Conservation (phyloP, 192 early-diverging fungal genomes). For the Backusella tuberculispora region DNA sequence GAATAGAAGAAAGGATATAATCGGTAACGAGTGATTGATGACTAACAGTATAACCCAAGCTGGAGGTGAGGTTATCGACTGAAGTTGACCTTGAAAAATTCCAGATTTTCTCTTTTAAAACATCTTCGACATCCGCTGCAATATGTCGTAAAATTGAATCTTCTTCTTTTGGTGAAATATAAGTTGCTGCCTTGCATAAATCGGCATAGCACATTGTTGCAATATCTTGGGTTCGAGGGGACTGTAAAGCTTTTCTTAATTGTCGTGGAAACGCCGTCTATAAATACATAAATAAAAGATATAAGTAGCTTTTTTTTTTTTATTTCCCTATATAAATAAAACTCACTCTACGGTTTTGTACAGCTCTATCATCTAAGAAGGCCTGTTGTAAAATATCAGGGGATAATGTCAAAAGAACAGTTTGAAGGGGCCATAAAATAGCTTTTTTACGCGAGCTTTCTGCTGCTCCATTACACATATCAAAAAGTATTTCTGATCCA, state of each 20-base stretch:
- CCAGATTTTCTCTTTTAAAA: conserved; percentile 57
- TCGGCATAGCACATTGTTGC: conserved; percentile 72
- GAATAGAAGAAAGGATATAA: conserved; percentile 69
- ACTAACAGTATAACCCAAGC: conserved; percentile 64
- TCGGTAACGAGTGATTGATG: conserved; percentile 68
- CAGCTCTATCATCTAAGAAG: conserved; percentile 46
- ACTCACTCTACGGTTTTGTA: background rate
- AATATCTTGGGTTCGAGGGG: conserved; percentile 59
- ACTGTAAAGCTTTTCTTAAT: conserved; percentile 56
- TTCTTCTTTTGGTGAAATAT: conserved; percentile 59
- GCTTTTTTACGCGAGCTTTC: conserved; percentile 63
- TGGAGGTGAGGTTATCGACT: background rate
- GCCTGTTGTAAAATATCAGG: conserved; percentile 78
- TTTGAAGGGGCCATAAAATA: conserved; percentile 84
- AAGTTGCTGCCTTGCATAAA: conserved; percentile 68
- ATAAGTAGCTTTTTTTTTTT: background rate
- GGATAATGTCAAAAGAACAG: conserved; percentile 80
- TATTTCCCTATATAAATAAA: background rate
- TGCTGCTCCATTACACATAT: conserved; percentile 60
- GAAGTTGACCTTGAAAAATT: conserved; percentile 14
- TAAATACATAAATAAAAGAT: background rate
- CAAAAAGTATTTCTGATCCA: conserved; percentile 75
- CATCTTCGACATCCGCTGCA: conserved; percentile 69
- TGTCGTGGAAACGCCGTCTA: conserved; percentile 15
- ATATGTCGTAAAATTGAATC: conserved; percentile 62